Conservation (phyloP, 139 green algal species). For the Pleodorina starrii region DNA sequence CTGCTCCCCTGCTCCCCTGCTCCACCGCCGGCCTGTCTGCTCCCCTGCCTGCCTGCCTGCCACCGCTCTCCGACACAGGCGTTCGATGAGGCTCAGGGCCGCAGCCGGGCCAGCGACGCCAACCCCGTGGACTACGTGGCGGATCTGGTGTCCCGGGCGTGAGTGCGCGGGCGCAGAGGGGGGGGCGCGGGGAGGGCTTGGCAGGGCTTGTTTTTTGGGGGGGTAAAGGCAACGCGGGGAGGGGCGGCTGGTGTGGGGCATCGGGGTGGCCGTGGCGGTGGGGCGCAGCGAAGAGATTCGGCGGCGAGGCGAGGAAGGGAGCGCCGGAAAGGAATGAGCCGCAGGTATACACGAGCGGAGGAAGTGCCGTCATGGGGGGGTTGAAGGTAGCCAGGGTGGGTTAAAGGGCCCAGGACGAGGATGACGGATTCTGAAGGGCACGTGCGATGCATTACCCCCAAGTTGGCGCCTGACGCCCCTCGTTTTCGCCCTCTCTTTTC, state of each 20-base stretch:
- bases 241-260: too few species aligned
- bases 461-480: too few species aligned
- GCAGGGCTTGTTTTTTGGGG: too few species aligned
- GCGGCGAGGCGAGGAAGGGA: too few species aligned
- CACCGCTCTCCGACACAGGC: not conserved
- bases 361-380: too few species aligned
- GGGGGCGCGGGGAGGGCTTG: too few species aligned
- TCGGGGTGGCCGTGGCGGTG: too few species aligned
- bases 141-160: constrained; percentile 39
- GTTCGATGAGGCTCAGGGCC: constrained; percentile 16
- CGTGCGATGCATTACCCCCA: not conserved
- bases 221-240: too few species aligned
- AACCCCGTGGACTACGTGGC: constrained; percentile 44
- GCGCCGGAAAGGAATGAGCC: too few species aligned
- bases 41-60: not conserved
- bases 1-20: not conserved
- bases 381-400: not conserved
- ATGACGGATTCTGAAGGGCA: not conserved
- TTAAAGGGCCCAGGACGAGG: not conserved
- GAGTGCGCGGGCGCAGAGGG: constrained; percentile 5
- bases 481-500: too few species aligned
- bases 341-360: too few species aligned
- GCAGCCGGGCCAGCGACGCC: constrained; percentile 10
- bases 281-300: too few species aligned
- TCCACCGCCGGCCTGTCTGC: not conserved